phyloP scores from a whole-genome alignment of 345 rosid species.

The Citrus glauca region DNA sequence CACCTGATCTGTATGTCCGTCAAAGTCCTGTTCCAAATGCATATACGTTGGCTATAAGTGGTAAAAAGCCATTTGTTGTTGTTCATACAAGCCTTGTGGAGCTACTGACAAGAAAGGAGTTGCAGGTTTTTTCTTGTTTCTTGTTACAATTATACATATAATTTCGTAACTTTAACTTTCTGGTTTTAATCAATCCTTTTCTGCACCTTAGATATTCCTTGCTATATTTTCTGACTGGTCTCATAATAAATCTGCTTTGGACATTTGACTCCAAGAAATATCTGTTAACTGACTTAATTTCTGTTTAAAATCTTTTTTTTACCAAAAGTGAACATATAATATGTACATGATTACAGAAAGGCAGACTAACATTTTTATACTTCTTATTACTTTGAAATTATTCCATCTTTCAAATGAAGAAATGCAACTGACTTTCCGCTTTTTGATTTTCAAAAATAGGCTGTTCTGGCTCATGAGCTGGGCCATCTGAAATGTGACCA shows the following conservation, averaged over 20 bases:
- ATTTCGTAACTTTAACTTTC: not conserved
- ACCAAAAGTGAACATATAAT: not conserved
- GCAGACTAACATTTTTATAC: not conserved
- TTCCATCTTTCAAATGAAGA: slow-evolving; percentile 2
- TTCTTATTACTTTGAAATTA: not conserved
- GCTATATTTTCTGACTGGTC: not conserved
- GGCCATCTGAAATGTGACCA: slow-evolving; percentile 98
- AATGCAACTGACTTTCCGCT: slow-evolving; percentile 14
- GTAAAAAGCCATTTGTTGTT: slow-evolving; percentile 89
- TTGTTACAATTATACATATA: slow-evolving; percentile 1
- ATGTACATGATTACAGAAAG: not conserved
- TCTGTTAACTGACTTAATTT: not conserved
- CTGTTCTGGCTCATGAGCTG: slow-evolving; percentile 94
- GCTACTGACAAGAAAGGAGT: slow-evolving; percentile 73
- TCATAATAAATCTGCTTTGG: not conserved
- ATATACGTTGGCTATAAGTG: slow-evolving; percentile 81
- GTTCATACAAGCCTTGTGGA: slow-evolving; percentile 91
- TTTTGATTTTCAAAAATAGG: slow-evolving; percentile 38
- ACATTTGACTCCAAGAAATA: not conserved
- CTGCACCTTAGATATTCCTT: not conserved
- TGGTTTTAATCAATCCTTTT: not conserved
- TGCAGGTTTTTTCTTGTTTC: slow-evolving; percentile 60
- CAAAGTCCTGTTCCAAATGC: slow-evolving; percentile 96
- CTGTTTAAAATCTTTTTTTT: not conserved
- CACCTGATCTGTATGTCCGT: slow-evolving; percentile 89